Evolutionary conservation across 1,139 yeast genomes (phyloP).

Genomic region (Pichia sp.): DNA sequence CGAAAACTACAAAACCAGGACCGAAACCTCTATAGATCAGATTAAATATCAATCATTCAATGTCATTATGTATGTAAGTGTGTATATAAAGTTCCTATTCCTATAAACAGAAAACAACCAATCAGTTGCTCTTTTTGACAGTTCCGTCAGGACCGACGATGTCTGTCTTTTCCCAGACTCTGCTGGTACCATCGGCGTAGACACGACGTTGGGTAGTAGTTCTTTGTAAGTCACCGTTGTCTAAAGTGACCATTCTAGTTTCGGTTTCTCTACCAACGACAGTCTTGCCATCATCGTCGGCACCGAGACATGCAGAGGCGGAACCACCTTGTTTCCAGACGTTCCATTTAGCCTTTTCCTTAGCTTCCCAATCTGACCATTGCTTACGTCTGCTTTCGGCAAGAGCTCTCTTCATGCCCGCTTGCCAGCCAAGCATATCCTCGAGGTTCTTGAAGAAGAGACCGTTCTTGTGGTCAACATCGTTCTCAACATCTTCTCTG

Average conservation of each 20-base stretch:
- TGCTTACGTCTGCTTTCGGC: slow-evolving; percentile 25
- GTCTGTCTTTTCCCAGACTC: slow-evolving; percentile 39
- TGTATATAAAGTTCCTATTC: not conserved
- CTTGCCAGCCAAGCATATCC: slow-evolving; percentile 67
- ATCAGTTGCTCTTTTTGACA: slow-evolving; percentile 4
- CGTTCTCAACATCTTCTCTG: slow-evolving; percentile 46
- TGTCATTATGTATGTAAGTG: not conserved
- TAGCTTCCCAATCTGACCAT: slow-evolving; percentile 25
- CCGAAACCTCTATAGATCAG: no score
- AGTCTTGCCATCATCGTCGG: slow-evolving; percentile 47
- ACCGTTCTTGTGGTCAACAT: slow-evolving; percentile 38
- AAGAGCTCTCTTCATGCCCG: slow-evolving; percentile 44
- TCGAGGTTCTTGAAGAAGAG: slow-evolving; percentile 61
- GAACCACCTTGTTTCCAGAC: slow-evolving; percentile 24
- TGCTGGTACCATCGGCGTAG: slow-evolving; percentile 66
- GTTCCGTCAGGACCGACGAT: slow-evolving; percentile 22
- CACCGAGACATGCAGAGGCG: not conserved
- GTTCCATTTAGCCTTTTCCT: slow-evolving; percentile 33
- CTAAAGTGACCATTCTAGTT: slow-evolving; percentile 12
- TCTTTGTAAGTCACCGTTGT: slow-evolving; percentile 55
- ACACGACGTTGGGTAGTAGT: slow-evolving; percentile 51
- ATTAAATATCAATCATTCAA: no score
- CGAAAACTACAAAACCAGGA: no score
- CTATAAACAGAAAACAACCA: not conserved
- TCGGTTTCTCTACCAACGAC: slow-evolving; percentile 31